Evolutionary conservation across 2,329 filamentous ascomycete genomes (phyloP).

Genomic region (Xylariaceae sp.): DNA sequence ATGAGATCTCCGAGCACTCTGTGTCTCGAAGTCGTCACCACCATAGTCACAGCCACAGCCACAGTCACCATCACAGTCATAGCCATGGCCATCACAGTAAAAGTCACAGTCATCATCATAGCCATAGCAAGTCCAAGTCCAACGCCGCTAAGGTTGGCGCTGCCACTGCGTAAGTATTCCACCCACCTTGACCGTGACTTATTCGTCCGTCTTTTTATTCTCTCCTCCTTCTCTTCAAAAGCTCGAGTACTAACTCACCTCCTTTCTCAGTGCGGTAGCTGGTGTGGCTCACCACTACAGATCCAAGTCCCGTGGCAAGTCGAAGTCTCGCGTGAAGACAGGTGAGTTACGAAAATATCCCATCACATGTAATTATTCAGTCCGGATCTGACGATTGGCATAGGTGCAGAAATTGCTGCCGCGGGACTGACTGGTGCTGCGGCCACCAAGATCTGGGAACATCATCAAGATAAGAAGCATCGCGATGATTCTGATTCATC

Average conservation of each 20-base stretch:
- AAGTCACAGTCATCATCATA: not conserved
- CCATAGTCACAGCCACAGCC: constrained; percentile 38
- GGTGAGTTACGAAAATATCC: constrained; percentile 31
- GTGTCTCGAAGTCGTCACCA: constrained; percentile 42
- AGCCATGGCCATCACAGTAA: constrained; percentile 17
- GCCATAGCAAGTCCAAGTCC: constrained; percentile 31
- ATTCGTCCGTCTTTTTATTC: not conserved
- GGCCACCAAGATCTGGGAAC: constrained; percentile 57
- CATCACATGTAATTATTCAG: not conserved
- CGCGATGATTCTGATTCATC: constrained; percentile 34
- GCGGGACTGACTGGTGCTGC: constrained; percentile 56
- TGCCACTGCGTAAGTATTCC: constrained; percentile 42
- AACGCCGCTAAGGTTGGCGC: constrained; percentile 51
- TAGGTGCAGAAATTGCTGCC: constrained; percentile 52
- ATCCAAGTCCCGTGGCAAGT: constrained; percentile 42
- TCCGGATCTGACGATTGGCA: constrained; percentile 11
- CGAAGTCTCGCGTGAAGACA: constrained; percentile 37
- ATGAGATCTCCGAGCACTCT: constrained; percentile 41
- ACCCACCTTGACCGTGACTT: not conserved
- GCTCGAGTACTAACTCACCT: constrained; percentile 14
- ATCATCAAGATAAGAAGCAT: constrained; percentile 56
- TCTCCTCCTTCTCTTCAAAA: not conserved
- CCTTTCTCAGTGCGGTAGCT: constrained; percentile 42
- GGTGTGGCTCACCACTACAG: constrained; percentile 55
- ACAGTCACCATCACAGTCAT: constrained; percentile 37